Base-by-base conservation (phyloP, 176 grass and related monocot genomes). In the Otatea glauca region DNA sequence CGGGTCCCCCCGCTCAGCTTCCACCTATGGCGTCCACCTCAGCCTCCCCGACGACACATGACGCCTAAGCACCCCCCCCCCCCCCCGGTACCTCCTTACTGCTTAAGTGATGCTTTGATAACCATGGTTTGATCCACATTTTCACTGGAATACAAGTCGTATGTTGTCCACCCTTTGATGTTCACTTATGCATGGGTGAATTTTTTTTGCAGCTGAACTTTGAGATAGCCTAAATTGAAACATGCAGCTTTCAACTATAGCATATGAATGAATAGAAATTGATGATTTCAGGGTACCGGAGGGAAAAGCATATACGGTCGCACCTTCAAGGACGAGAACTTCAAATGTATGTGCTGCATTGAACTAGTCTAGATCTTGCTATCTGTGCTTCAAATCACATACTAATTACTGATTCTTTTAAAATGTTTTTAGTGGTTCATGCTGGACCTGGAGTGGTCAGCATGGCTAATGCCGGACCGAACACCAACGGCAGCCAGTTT, bases 401-500 rank as follows among this genome's bases (percentile, higher is more conserved):
- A 48, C 45, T 82, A 77, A 76, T 37, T 56, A 43, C 58, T 86
- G 21, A 75, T 20, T 27, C 9, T 68, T 21, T 27, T 24, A 45
- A 78, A 66, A 72, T 79, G 76, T 74, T 74, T 69, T 16, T 59
- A 98, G 96, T 98, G 91, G 45, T 79, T 86, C 95, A 97, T 88
- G 13, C 68, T 67, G 92, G 94, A 81, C 92, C 94, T 85, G 94
- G 94, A 75, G 69, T 91, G 51, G 59, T 98, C 69, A 96, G 96
- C 81, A 96, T 98, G 96, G 96, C 96, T 9, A 98, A 98, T 58
- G 96, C 96, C 43, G 96, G 93, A 77, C 96, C 96, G 5, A 89
- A 98, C 83, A 98, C 96, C 60, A 98, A 98, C 4, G 89, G 93
- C 70, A 98, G 93, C 80, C 96, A 98, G 74, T 98, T 98, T 70